A percentile compares a stretch with the other conserved stretches of the same genome.
Conservation (phyloP, 139 green algal genomes). For the Chlamydomonas sp. region DNA sequence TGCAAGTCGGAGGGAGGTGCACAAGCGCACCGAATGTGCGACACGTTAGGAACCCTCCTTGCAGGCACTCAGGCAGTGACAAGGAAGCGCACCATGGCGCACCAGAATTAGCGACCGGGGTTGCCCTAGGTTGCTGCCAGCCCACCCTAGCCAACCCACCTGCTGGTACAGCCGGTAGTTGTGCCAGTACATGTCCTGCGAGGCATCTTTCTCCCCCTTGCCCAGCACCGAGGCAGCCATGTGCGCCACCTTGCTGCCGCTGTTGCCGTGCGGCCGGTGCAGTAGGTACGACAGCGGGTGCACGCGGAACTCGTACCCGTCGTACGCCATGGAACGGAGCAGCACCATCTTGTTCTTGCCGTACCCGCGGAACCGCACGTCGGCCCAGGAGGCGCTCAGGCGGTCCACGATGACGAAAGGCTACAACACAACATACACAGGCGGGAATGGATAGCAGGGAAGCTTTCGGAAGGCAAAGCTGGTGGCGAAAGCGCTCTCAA, state of each 20-base stretch:
- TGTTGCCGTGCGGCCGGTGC: constrained; percentile 6
- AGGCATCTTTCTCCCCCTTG: neutral
- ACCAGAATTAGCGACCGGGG: neutral
- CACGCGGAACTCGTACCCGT: constrained; percentile 26
- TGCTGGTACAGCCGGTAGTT: constrained; percentile 18
- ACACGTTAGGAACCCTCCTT: too few species aligned
- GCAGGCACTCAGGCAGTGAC: too few species aligned
- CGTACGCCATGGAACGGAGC: constrained; percentile 34
- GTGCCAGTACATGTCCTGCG: constrained; percentile 29
- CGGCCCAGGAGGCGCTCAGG: constrained; percentile 33
- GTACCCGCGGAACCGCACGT: constrained; percentile 48
- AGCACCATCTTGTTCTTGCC: constrained; percentile 59
- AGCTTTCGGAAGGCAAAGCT: too few species aligned
- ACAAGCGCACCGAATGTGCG: too few species aligned
- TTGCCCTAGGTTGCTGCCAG: neutral
- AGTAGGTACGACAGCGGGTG: constrained; percentile 10
- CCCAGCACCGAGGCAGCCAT: neutral
- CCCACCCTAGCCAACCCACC: neutral
- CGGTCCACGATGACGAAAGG: constrained; percentile 49
- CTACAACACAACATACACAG: neutral
- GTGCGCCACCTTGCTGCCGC: neutral
- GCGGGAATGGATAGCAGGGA: too few species aligned
- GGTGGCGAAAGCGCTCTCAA: too few species aligned
- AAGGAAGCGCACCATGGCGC: too few species aligned
- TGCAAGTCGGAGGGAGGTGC: too few species aligned